Conservation (phyloP, 2,329 filamentous ascomycete species). For the Aspergillus sp. region DNA sequence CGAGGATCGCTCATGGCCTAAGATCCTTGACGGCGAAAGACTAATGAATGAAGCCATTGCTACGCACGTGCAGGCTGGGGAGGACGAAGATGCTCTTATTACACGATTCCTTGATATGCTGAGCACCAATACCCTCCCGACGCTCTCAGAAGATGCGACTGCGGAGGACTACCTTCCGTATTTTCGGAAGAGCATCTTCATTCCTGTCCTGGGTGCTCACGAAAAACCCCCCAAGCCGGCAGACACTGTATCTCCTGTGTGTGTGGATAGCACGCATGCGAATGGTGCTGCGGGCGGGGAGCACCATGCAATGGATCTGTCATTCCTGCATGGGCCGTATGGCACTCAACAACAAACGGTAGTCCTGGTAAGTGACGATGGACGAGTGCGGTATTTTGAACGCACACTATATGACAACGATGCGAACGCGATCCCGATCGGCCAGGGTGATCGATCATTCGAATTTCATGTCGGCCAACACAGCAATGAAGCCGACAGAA, state of each 20-base stretch:
- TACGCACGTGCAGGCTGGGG: conserved; percentile 44
- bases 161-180: conserved; percentile 59
- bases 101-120: conserved; percentile 55
- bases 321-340: conserved; percentile 54
- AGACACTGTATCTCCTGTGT: conserved; percentile 40
- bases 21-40: conserved; percentile 60
- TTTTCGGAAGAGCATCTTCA: conserved; percentile 62
- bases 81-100: conserved; percentile 53
- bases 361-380: conserved; percentile 57
- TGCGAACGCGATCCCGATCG: conserved; percentile 49
- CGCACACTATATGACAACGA: conserved; percentile 60
- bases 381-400: conserved; percentile 63
- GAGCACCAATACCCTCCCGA: conserved; percentile 57
- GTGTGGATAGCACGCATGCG: conserved; percentile 24
- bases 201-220: conserved; percentile 57
- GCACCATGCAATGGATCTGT: conserved; percentile 28
- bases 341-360: conserved; percentile 67
- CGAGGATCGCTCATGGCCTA: conserved; percentile 62
- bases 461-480: conserved; percentile 30
- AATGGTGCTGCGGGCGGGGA: conserved; percentile 12
- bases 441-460: conserved; percentile 50
- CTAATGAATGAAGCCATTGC: conserved; percentile 54
- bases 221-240: conserved; percentile 38
- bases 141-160: conserved; percentile 46
- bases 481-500: neutral